phyloP scores from a whole-genome alignment of 352 stramenopile species.

The Phytophthora kernoviae region DNA sequence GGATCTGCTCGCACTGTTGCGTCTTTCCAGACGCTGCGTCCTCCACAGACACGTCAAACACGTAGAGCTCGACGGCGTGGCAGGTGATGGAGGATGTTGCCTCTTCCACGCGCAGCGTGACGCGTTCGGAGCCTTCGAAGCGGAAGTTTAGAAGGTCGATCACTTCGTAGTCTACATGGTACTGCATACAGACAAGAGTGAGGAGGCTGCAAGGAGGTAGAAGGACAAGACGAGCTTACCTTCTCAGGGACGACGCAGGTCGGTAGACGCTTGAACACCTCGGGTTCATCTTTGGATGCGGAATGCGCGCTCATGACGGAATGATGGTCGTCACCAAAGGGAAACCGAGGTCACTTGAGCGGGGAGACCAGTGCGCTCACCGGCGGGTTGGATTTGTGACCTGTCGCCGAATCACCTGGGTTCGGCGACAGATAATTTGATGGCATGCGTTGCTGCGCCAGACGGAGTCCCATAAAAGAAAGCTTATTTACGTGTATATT shows the following conservation, averaged over 20 bases:
- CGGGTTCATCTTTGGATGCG: constrained; percentile 8
- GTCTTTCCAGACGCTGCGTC: constrained; percentile 34
- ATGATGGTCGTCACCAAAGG: constrained; percentile 26
- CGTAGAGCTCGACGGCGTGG: constrained; percentile 95
- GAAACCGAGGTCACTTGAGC: background rate
- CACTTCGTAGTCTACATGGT: constrained; percentile 76
- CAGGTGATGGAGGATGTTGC: constrained; percentile 85
- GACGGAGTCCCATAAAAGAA: no score
- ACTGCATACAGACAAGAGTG: constrained; percentile 28
- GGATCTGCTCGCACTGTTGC: constrained; percentile 49
- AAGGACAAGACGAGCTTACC: constrained; percentile 31
- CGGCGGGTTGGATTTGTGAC: constrained; percentile 17
- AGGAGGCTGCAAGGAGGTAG: background rate
- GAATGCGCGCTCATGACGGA: no score
- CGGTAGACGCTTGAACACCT: constrained; percentile 63
- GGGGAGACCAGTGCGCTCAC: background rate
- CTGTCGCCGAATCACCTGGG: constrained; percentile 33
- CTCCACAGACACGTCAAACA: constrained; percentile 69
- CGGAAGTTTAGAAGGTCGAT: constrained; percentile 81
- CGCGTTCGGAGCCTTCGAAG: constrained; percentile 73
- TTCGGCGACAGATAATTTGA: background rate
- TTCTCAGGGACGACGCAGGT: constrained; percentile 62
- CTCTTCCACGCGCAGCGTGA: constrained; percentile 59
- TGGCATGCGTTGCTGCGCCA: no score
- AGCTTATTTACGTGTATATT: no score